Evolutionary conservation across 2,329 filamentous ascomycete genomes (phyloP).

Genomic region (Paecilomyces fulvus): DNA sequence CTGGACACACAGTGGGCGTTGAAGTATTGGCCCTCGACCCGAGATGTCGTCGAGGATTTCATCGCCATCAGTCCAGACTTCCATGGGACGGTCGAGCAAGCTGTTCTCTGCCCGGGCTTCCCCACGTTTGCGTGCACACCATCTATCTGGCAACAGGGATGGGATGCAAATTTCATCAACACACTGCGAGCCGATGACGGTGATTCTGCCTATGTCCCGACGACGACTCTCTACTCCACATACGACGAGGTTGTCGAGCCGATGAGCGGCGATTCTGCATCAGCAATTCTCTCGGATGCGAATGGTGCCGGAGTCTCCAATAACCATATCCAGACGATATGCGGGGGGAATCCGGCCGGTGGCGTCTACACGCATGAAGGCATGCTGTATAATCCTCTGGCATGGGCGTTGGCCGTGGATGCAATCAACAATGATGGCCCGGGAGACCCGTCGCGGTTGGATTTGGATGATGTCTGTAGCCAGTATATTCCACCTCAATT

Average conservation of each 20-base stretch:
- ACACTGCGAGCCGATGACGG: conserved; percentile 38
- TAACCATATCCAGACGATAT: conserved; percentile 41
- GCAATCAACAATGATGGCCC: conserved; percentile 43
- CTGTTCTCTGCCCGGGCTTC: background rate
- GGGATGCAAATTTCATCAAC: conserved; percentile 36
- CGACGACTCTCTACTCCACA: conserved; percentile 45
- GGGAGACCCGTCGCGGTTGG: conserved; percentile 30
- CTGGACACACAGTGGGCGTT: conserved; percentile 49
- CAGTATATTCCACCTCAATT: conserved; percentile 13
- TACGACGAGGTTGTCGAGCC: conserved; percentile 47
- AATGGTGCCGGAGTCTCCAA: conserved; percentile 43
- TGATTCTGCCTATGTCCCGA: conserved; percentile 47
- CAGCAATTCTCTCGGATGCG: conserved; percentile 32
- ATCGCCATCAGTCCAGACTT: conserved; percentile 48
- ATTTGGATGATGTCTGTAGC: conserved; percentile 34
- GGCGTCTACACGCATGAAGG: conserved; percentile 44
- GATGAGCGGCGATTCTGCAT: conserved; percentile 39
- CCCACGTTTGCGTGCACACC: conserved; percentile 25
- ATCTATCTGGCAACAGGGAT: conserved; percentile 41
- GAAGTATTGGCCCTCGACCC: conserved; percentile 50
- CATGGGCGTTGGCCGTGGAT: conserved; percentile 36
- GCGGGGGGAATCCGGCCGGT: conserved; percentile 30
- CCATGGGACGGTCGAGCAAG: conserved; percentile 24
- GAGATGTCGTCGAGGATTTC: conserved; percentile 39
- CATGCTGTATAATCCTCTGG: conserved; percentile 42